These are phyloP conservation scores for Cryptosporidium tyzzeri DNA, from an alignment of 169 alveolate species.

Conservation along the genomic window DNA sequence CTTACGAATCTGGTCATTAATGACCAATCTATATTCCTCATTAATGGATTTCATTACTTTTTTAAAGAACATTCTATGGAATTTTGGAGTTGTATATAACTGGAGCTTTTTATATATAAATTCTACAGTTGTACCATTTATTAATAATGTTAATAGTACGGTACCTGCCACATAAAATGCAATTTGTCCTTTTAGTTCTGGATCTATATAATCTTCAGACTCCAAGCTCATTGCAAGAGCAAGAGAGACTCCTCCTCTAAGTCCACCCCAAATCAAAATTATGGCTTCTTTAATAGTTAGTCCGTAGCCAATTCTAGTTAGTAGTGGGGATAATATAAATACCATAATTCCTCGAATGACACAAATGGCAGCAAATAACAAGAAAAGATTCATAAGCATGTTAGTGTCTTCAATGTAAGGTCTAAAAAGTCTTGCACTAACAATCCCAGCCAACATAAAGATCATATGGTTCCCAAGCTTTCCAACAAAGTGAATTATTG, in stretches of 20 bases:
- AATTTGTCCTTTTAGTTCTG: slow-evolving; percentile 73
- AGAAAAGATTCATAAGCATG: slow-evolving; percentile 69
- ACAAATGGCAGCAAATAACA: slow-evolving; percentile 76
- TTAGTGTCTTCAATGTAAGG: slow-evolving; percentile 51
- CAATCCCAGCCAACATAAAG: slow-evolving; percentile 79
- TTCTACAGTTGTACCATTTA: slow-evolving; percentile 79
- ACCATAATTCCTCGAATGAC: slow-evolving; percentile 77
- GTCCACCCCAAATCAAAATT: slow-evolving; percentile 79
- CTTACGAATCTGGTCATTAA: slow-evolving; percentile 18
- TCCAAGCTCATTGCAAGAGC: slow-evolving; percentile 79
- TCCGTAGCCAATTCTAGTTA: slow-evolving; percentile 78
- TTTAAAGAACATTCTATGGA: slow-evolving; percentile 55
- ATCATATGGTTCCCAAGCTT: slow-evolving; percentile 78
- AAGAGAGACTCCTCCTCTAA: slow-evolving; percentile 81
- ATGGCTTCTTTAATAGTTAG: slow-evolving; percentile 66
- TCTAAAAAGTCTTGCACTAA: slow-evolving; percentile 75
- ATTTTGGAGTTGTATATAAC: slow-evolving; percentile 59
- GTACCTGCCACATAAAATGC: slow-evolving; percentile 80
- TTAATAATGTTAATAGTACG: slow-evolving; percentile 77
- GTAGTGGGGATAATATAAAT: slow-evolving; percentile 60
- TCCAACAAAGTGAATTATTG: slow-evolving; percentile 75
- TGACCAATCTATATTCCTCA: slow-evolving; percentile 42
- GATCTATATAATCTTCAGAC: slow-evolving; percentile 64
- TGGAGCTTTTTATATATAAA: slow-evolving; percentile 71
- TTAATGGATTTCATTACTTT: slow-evolving; percentile 68